Base-by-base conservation (phyloP, 2,329 filamentous ascomycete genomes). In the Raffaelea arxii region DNA sequence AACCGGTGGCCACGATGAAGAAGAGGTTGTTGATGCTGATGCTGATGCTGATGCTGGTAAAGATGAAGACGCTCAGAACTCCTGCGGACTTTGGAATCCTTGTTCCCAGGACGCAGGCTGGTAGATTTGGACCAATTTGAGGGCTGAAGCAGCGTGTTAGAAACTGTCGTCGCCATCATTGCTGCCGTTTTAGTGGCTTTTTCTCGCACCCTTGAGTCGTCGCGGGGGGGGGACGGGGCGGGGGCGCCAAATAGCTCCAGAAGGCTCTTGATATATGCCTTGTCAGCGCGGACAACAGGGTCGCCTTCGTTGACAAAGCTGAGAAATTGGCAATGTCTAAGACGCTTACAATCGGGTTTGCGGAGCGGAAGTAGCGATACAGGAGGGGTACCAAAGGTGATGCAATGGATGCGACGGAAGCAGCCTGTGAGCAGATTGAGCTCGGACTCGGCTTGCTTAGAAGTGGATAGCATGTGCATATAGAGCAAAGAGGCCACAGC, bases 251-350 rank as follows among this genome's bases (percentile, higher is more conserved):
- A 83, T 0, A 94, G 69, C 49, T 85, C 80, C 1, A 92, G 64
- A 10, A 94, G 68, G 27, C 78, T 85, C 51, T 75, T 76, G 16
- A 94, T 71, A 55, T 94, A 91, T 0, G 78, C 74, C 62, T 80
- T 84, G 58, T 94, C 87, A 0, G 86, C 86, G 24, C 88, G 69
- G 0, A 78, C 73, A 0, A 94, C 84, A 0, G 86, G 86, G 53
- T 94, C 89, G 4, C 88, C 88, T 61, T 94, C 87, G 58, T 94
- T 95, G 56, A 90, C 71, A 58, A 94, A 88, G 37, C 76, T 78
- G 44, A 87, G 73, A 59, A 94, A 94, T 4, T 91, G 60, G 48
- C 80, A 88, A 58, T 85, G 88, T 24, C 70, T 63, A 21, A 76
- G 62, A 12, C 68, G 62, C 0, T 62, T 59, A 2, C 62, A 62